phyloP scores from a whole-genome alignment of 768 basidiomycete species.

The Hypholoma sublateritium region DNA sequence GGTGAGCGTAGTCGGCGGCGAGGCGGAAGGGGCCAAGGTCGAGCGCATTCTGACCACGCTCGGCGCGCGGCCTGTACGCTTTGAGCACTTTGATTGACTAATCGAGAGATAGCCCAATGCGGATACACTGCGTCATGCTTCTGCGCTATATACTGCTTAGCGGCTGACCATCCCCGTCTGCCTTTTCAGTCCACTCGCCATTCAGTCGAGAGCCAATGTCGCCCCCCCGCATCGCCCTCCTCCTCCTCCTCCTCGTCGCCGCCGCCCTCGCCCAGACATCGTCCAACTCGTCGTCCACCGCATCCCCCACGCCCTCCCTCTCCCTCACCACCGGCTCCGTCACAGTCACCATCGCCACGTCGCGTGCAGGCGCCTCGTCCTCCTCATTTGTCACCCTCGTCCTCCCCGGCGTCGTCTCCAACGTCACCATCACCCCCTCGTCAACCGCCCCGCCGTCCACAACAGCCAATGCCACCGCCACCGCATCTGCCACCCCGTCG shows the following conservation, averaged over 20 bases:
- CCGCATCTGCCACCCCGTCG: constrained; percentile 34
- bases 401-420: constrained; percentile 53
- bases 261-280: constrained; percentile 20
- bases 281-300: constrained; percentile 38
- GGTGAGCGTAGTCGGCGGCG: constrained; percentile 55
- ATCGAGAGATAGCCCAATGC: constrained; percentile 13
- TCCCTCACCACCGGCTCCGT: constrained; percentile 48
- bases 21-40: constrained; percentile 37
- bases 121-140: constrained; percentile 1
- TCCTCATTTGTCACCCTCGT: constrained; percentile 48
- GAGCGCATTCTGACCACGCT: constrained; percentile 43
- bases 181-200: constrained; percentile 8
- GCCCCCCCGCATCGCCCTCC: constrained; percentile 11
- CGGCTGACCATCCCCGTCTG: constrained; percentile 20
- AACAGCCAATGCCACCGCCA: constrained; percentile 31
- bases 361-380: constrained; percentile 47
- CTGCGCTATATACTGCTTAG: constrained; percentile 5
- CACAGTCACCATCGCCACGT: constrained; percentile 50
- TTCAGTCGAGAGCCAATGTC: constrained; percentile 9
- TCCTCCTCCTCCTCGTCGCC: constrained; percentile 20
- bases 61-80: constrained; percentile 42
- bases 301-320: constrained; percentile 42
- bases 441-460: constrained; percentile 40
- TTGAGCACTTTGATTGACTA: constrained; percentile 52
- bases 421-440: constrained; percentile 59